phyloP scores from a whole-genome alignment of 2,329 filamentous ascomycete genomes.

The Penicillium frequentans region DNA sequence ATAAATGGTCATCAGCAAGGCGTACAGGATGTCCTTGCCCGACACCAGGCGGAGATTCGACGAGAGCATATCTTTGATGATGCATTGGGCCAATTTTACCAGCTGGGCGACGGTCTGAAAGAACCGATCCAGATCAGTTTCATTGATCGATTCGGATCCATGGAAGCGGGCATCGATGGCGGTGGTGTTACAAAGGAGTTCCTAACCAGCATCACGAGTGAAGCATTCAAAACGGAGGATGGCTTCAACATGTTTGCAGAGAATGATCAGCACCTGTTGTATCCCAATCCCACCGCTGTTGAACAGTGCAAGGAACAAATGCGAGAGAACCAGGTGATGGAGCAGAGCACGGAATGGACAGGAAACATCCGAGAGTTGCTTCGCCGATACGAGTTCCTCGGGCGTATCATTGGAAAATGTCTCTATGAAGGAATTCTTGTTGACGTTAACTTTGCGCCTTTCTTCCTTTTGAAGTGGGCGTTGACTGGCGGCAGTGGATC shows the following conservation, averaged over 20 bases:
- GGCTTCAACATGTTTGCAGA: conserved; percentile 70
- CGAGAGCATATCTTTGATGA: conserved; percentile 80
- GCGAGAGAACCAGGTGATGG: conserved; percentile 51
- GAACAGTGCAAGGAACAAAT: conserved; percentile 67
- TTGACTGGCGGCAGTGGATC: conserved; percentile 66
- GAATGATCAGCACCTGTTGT: conserved; percentile 82
- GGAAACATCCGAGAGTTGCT: conserved; percentile 62
- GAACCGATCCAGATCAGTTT: conserved; percentile 97
- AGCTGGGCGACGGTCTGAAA: conserved; percentile 78
- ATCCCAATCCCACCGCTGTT: conserved; percentile 78
- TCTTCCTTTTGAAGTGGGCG: conserved; percentile 96
- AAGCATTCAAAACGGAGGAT: conserved; percentile 70
- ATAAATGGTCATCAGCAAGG: conserved; percentile 38
- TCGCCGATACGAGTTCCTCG: conserved; percentile 83
- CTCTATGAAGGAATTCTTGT: conserved; percentile 95
- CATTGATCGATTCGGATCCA: conserved; percentile 81
- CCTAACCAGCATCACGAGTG: conserved; percentile 79
- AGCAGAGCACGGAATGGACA: conserved; percentile 58
- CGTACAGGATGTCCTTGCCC: conserved; percentile 45
- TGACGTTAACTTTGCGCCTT: conserved; percentile 88
- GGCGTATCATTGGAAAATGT: conserved; percentile 91
- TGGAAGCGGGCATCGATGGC: conserved; percentile 93
- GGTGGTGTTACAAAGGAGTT: conserved; percentile 98
- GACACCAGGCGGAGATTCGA: conserved; percentile 76
- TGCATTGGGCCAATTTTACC: conserved; percentile 80